Evolutionary conservation across 129 eudicot genomes (phyloP).

Genomic region (Deinandra increscens): DNA sequence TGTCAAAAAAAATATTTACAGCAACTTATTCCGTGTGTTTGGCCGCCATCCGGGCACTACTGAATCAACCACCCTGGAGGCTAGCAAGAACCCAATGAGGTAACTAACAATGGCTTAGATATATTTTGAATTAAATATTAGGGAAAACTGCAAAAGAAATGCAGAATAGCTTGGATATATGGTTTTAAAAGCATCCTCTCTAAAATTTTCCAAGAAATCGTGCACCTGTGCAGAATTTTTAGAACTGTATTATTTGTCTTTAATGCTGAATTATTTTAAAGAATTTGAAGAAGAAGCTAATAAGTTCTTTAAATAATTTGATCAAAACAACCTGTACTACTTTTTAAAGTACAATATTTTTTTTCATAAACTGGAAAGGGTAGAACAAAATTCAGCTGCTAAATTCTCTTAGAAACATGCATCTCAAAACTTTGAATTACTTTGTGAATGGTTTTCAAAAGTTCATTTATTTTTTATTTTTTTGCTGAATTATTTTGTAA

Average conservation of each 20-base stretch:
- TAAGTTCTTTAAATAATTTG: neutral
- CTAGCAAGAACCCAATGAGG: conserved; percentile 99
- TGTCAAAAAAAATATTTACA: conserved; percentile 34
- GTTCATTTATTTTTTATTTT: neutral
- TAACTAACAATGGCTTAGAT: conserved; percentile 23
- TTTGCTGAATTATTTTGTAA: neutral
- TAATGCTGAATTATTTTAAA: neutral
- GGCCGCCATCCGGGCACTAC: conserved; percentile 71
- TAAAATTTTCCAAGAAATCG: neutral
- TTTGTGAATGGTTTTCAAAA: neutral
- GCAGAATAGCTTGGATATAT: neutral
- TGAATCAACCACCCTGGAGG: conserved; percentile 87
- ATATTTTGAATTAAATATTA: neutral
- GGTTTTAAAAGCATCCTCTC: neutral
- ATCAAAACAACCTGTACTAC: neutral
- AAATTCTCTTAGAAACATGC: neutral
- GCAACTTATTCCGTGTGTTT: conserved; percentile 91
- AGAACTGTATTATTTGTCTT: neutral
- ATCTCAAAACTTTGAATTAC: neutral
- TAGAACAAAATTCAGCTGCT: neutral
- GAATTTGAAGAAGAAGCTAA: neutral
- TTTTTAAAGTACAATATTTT: neutral
- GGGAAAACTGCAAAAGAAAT: neutral
- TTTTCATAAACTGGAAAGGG: neutral
- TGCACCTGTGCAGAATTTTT: neutral